phyloP scores from a whole-genome alignment of 768 basidiomycete species.

The Hemileccinum impolitum region DNA sequence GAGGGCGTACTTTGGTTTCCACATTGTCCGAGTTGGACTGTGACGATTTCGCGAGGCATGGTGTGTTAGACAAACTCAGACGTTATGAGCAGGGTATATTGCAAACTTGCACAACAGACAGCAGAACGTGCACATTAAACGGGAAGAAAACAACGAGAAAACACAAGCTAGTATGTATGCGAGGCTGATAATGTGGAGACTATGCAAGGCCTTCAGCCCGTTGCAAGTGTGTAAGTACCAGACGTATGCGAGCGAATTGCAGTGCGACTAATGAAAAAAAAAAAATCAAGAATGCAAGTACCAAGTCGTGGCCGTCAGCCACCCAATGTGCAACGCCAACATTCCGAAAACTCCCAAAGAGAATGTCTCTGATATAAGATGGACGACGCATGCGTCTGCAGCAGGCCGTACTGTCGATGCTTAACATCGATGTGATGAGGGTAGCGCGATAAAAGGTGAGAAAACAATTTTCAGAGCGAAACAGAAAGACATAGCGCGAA shows the following conservation, averaged over 20 bases:
- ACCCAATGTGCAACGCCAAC: slow-evolving; percentile 17
- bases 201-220: slow-evolving; percentile 35
- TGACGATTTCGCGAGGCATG: slow-evolving; percentile 85
- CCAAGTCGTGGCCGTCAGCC: slow-evolving; percentile 29
- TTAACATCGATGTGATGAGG: slow-evolving; percentile 23
- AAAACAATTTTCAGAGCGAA: slow-evolving; percentile 11
- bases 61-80: background rate
- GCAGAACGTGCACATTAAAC: slow-evolving; percentile 19
- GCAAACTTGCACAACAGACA: slow-evolving; percentile 5
- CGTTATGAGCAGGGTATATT: background rate
- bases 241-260: slow-evolving; percentile 14
- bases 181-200: slow-evolving; percentile 18
- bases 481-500: slow-evolving; percentile 4
- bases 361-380: slow-evolving; percentile 6
- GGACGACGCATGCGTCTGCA: slow-evolving; percentile 7
- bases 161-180: slow-evolving; percentile 22
- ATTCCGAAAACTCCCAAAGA: slow-evolving; percentile 15
- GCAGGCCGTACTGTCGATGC: slow-evolving; percentile 16
- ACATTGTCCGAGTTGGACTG: slow-evolving; percentile 85
- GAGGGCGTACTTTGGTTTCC: slow-evolving; percentile 80
- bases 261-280: slow-evolving; percentile 9
- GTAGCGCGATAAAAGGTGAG: slow-evolving; percentile 15
- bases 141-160: slow-evolving; percentile 12
- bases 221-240: slow-evolving; percentile 29
- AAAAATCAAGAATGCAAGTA: slow-evolving; percentile 14